Evolutionary conservation across 345 rosid species (phyloP), one percentile per base, ranked within the genome.

Genomic region (Moringa oleifera): DNA sequence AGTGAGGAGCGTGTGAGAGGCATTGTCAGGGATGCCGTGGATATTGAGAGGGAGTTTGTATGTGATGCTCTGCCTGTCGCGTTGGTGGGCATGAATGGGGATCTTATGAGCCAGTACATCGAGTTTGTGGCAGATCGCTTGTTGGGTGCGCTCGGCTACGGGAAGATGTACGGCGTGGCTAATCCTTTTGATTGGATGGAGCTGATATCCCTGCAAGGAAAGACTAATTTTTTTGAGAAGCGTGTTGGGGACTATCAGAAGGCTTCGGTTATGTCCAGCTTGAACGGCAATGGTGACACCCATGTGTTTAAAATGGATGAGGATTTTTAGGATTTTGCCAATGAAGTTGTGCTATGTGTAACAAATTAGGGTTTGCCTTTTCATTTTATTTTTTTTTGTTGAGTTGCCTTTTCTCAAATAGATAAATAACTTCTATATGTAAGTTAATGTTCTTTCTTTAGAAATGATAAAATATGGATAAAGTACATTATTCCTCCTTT

Each of bases 171-270:
- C 67, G 66, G 66, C 50, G 89, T 66, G 63, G 2, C 70, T 0
- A 91, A 91, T 25, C 96, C 97, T 0, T 91, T 91, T 71, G 97
- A 91, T 68, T 91, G 97, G 97, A 86, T 91, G 97, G 97, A 88
- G 67, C 65, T 91, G 57, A 91, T 91, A 0, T 84, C 91, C 1
- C 74, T 88, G 49, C 97, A 91, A 24, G 97, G 97, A 50, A 91
- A 88, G 75, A 91, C 96, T 0, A 88, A 91, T 58, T 91, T 91
- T 69, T 91, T 91, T 6, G 94, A 88, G 83, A 91, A 84, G 58
- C 62, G 97, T 24, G 96, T 88, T 1, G 96, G 94, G 0, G 97
- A 88, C 50, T 91, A 85, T 53, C 97, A 91, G 47, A 88, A 84
- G 64, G 97, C 96, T 22, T 73, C 94, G 0, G 89, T 86, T 20